Evolutionary conservation across 73 alveolate genomes (phyloP), one percentile per base, ranked within the genome.

Genomic region (Durusdinium trenchii): DNA sequence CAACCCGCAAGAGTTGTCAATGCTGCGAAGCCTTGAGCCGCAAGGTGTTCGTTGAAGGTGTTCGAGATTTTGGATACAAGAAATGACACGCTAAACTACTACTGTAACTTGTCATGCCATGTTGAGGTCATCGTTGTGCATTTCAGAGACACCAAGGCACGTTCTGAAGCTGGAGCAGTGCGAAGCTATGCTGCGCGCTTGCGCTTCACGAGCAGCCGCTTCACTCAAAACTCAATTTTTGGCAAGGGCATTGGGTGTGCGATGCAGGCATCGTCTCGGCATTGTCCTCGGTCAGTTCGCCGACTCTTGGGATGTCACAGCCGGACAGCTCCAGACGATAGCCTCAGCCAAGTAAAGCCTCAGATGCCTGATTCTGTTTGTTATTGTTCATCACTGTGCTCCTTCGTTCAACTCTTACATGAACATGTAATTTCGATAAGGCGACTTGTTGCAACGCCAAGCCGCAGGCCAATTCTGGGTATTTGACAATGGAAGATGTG

Each of bases 191-290:
- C 95, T 4, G 36, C 60, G 40, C 47, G 52, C 54, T 38, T 86
- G 60, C 60, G 16, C n/a, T n/a, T 86, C 95, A 86, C 43, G 81
- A 86, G 60, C 36, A 23, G 62, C 51, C 81, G 61, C 50, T 86
- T 86, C 82, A 86, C 60, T 35, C 52, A 35, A 45, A 86, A 86
- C 82, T 46, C 45, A 18, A 40, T 23, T 20, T 20, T 60, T 36
- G 28, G 40, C 61, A 78, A 16, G n/a, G n/a, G n/a, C n/a, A n/a
- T n/a, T n/a, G n/a, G n/a, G 38, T 47, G 85, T 5, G 85, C 85
- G 85, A 73, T 35, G 85, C 52, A 10, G 85, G 52, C 52, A 73
- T 73, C 26, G 38, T 28, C 38, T 30, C 75, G 32, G 75, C 26
- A 28, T 61, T 12, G 75, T 14, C 38, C 75, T 28, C 26, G 75